phyloP scores from a whole-genome alignment of 164 flowering plant genomes.

The Sextonia rubra region DNA sequence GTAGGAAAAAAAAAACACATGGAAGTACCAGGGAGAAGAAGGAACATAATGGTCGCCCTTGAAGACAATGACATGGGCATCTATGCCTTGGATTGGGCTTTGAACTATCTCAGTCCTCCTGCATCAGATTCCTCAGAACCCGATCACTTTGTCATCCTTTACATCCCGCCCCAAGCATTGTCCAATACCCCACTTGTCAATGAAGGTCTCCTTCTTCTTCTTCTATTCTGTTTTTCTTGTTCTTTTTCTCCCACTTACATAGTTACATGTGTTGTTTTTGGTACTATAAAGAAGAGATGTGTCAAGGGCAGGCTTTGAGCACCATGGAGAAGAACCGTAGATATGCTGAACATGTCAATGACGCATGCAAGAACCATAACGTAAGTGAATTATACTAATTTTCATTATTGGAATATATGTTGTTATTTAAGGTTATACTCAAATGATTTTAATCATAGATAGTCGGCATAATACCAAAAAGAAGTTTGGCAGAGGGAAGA shows the following conservation, averaged over 20 bases:
- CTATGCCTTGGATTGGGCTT: conserved; percentile 18
- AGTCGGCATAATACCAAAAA: too few relatives aligned
- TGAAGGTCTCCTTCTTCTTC: conserved; percentile 10
- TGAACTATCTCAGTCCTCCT: conserved; percentile 10
- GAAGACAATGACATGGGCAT: conserved; percentile 12
- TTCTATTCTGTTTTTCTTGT: not conserved
- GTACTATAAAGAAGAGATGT: not conserved
- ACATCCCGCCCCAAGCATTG: not conserved
- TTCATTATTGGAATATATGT: not conserved
- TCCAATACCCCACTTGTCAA: not conserved
- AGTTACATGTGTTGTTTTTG: not conserved
- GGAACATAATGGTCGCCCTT: conserved; percentile 16
- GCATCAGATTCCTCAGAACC: not conserved
- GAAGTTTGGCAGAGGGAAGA: too few relatives aligned
- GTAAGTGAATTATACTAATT: conserved; percentile 7
- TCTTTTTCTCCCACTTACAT: not conserved
- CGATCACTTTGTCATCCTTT: conserved; percentile 13
- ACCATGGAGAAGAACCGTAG: conserved; percentile 4
- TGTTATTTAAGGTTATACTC: too few relatives aligned
- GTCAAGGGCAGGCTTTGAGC: not conserved
- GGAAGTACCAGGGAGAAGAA: conserved; percentile 11
- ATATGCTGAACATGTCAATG: conserved; percentile 6
- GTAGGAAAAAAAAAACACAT: not conserved
- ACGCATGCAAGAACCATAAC: conserved; percentile 10
- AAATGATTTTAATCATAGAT: too few relatives aligned